phyloP scores from a whole-genome alignment of 78 protist genomes.

The Chrysochromulina parva region DNA sequence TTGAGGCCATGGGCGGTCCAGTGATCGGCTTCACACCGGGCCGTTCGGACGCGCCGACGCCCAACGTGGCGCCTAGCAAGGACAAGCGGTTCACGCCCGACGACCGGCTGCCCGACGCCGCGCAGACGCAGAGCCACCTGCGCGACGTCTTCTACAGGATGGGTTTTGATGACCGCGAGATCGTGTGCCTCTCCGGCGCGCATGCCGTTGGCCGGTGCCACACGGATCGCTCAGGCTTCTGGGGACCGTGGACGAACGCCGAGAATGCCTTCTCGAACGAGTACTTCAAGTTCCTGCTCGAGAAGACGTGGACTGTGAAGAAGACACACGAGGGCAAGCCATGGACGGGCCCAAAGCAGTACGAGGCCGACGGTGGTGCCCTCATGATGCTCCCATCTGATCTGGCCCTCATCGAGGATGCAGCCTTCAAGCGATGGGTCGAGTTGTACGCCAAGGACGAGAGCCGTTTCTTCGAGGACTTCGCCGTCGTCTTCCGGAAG shows the following conservation, averaged over 20 bases:
- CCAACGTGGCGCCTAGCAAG: slow-evolving; percentile 3
- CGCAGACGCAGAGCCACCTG: slow-evolving; percentile 1
- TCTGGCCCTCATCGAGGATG: not conserved
- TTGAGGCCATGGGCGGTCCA: slow-evolving; percentile 72
- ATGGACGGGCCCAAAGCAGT: not conserved
- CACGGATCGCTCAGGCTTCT: slow-evolving; percentile 51
- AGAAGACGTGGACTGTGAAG: slow-evolving; percentile 12
- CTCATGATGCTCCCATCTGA: slow-evolving; percentile 34
- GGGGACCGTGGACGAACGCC: slow-evolving; percentile 29
- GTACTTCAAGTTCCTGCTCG: not conserved
- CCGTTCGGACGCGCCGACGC: slow-evolving; percentile 55
- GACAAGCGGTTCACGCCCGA: slow-evolving; percentile 54
- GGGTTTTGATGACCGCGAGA: slow-evolving; percentile 71
- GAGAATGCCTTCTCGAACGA: slow-evolving; percentile 58
- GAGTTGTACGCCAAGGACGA: not conserved
- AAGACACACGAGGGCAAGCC: not conserved
- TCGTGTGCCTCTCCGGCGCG: slow-evolving; percentile 62
- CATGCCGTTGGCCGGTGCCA: slow-evolving; percentile 76
- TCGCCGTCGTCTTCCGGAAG: not conserved
- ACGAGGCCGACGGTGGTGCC: not conserved
- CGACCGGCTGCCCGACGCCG: slow-evolving; percentile 62
- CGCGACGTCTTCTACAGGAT: slow-evolving; percentile 61
- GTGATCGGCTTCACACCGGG: slow-evolving; percentile 54
- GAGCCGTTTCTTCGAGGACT: not conserved
- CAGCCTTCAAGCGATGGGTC: not conserved